Conservation (phyloP, 2,329 filamentous ascomycete species). For the Cercospora zeina region DNA sequence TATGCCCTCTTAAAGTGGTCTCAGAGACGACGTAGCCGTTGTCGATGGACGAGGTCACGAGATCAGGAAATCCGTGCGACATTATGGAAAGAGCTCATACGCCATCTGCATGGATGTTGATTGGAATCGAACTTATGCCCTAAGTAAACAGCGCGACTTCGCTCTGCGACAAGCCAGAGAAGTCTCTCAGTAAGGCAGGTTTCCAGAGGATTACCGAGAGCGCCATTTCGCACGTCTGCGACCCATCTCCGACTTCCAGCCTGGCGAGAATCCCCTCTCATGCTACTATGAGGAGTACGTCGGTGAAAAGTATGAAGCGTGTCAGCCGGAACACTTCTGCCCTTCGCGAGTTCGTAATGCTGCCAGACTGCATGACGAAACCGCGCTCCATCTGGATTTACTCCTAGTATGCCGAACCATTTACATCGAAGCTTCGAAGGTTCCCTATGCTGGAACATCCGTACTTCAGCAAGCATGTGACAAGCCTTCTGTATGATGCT, state of each 20-base stretch:
- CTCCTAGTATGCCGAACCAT: neutral
- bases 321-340: neutral
- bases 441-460: conserved; percentile 20
- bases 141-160: neutral
- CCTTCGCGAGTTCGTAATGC: neutral
- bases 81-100: neutral
- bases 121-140: neutral
- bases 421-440: neutral
- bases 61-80: neutral
- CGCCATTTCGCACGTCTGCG: neutral
- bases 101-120: neutral
- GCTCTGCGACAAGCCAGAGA: neutral
- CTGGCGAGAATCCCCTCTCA: neutral
- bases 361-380: neutral
- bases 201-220: neutral
- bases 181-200: no score
- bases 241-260: neutral
- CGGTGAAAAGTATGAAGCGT: no score
- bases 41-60: neutral
- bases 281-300: neutral
- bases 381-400: neutral
- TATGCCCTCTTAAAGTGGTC: neutral
- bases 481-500: conserved; percentile 21
- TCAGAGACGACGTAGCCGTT: neutral
- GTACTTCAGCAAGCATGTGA: conserved; percentile 24